These are phyloP conservation scores for Phytophthora fragariaefolia DNA, from an alignment of 352 stramenopile genomes.

Conservation along the genomic window DNA sequence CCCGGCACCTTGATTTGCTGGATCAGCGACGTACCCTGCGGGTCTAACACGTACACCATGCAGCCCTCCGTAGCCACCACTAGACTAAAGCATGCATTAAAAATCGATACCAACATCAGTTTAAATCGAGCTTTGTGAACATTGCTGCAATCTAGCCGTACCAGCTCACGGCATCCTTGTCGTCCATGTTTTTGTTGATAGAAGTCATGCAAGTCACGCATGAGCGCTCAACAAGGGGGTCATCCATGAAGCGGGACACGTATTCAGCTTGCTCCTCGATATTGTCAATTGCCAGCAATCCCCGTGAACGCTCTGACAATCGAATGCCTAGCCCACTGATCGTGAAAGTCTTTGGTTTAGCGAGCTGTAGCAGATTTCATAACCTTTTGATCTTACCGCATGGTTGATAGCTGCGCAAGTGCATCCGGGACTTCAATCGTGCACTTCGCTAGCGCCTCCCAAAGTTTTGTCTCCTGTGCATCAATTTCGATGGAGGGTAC, in stretches of 20 bases:
- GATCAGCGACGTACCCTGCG: slow-evolving; percentile 73
- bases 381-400: slow-evolving; percentile 41
- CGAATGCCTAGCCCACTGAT: slow-evolving; percentile 65
- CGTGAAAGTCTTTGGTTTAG: neutral
- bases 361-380: neutral
- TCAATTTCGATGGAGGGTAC: slow-evolving; percentile 81
- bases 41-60: slow-evolving; percentile 82
- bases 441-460: slow-evolving; percentile 73
- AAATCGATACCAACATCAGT: slow-evolving; percentile 10
- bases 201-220: slow-evolving; percentile 90
- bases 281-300: slow-evolving; percentile 81
- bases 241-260: slow-evolving; percentile 82
- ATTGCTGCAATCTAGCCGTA: slow-evolving; percentile 20
- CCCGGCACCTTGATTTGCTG: slow-evolving; percentile 75
- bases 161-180: slow-evolving; percentile 80
- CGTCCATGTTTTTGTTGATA: slow-evolving; percentile 91
- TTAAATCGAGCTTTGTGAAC: neutral
- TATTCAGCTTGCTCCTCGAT: slow-evolving; percentile 86
- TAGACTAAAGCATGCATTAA: slow-evolving; percentile 46
- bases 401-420: slow-evolving; percentile 64
- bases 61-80: slow-evolving; percentile 87
- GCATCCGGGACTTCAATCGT: slow-evolving; percentile 73
- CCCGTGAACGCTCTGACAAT: slow-evolving; percentile 72
- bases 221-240: slow-evolving; percentile 70
- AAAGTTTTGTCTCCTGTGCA: slow-evolving; percentile 72